A percentile compares a stretch with the other conserved stretches of the same genome.
Conservation (phyloP, 2,329 filamentous ascomycete species). For the Juglanconis oblonga region DNA sequence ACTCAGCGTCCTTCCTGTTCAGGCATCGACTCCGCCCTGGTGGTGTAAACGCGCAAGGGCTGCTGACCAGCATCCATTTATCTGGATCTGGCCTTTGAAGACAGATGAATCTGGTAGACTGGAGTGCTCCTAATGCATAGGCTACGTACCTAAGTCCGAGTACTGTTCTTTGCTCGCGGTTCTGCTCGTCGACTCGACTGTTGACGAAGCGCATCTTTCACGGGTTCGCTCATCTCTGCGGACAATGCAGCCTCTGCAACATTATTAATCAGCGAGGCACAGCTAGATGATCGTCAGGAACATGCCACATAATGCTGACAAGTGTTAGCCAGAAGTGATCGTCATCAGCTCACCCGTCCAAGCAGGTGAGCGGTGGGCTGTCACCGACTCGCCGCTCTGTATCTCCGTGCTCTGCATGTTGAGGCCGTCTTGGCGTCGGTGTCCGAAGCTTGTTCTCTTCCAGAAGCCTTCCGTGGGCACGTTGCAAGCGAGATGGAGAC, state of each 20-base stretch:
- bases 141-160: too few relatives aligned
- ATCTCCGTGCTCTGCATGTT: background rate
- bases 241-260: too few relatives aligned
- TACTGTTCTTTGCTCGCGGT: too few relatives aligned
- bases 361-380: background rate
- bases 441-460: conserved; percentile 1
- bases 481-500: background rate
- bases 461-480: background rate
- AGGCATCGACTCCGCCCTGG: background rate
- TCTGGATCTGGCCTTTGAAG: background rate
- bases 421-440: background rate
- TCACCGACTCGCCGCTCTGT: background rate
- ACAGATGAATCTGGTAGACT: background rate
- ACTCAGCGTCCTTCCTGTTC: background rate
- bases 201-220: too few relatives aligned
- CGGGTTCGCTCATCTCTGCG: too few relatives aligned
- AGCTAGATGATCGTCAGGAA: background rate
- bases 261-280: background rate
- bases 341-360: conserved; percentile 2
- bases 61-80: background rate
- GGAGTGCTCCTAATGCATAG: too few relatives aligned
- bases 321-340: background rate
- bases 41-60: background rate
- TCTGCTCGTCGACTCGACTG: too few relatives aligned
- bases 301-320: background rate